Evolutionary conservation across 805 yeast species (phyloP).

Genomic region (Lachancea nothofagi): DNA sequence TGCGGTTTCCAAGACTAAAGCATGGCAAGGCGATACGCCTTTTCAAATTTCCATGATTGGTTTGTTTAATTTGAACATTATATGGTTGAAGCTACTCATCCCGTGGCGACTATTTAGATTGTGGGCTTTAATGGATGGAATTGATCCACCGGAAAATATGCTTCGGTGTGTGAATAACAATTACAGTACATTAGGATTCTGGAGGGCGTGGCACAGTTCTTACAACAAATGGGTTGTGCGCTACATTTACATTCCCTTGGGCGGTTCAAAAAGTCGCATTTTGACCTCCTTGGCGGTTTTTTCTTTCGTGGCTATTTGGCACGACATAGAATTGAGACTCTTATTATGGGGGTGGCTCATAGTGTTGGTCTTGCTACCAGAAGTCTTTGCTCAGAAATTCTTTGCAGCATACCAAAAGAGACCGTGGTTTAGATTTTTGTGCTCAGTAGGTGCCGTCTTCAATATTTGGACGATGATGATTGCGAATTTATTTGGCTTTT

Average conservation of each 20-base stretch:
- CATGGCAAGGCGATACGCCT: conserved; percentile 87
- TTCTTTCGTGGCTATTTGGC: conserved; percentile 97
- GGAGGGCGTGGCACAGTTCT: conserved; percentile 99
- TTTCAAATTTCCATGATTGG: conserved; percentile 95
- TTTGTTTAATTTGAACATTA: conserved; percentile 77
- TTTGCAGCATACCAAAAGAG: conserved; percentile 37
- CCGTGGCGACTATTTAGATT: conserved; percentile 95
- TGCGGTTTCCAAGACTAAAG: conserved; percentile 82
- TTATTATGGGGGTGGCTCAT: conserved; percentile 95
- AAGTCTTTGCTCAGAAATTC: conserved; percentile 52
- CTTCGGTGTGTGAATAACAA: conserved; percentile 92
- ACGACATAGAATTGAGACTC: conserved; percentile 83
- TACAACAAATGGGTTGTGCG: conserved; percentile 85
- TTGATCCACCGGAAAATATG: conserved; percentile 98
- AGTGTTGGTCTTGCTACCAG: conserved; percentile 84
- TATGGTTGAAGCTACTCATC: conserved; percentile 86
- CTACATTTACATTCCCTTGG: conserved; percentile 86
- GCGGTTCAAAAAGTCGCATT: conserved; percentile 70
- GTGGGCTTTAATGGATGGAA: conserved; percentile 89
- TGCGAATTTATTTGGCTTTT: conserved; percentile 92
- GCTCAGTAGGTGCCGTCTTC: conserved; percentile 81
- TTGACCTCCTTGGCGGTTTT: conserved; percentile 79
- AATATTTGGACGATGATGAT: conserved; percentile 98
- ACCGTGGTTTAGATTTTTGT: conserved; percentile 74
- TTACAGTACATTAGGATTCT: conserved; percentile 87